Base-by-base conservation (phyloP, 2,329 filamentous ascomycete species). In the Aspergillus sp. region DNA sequence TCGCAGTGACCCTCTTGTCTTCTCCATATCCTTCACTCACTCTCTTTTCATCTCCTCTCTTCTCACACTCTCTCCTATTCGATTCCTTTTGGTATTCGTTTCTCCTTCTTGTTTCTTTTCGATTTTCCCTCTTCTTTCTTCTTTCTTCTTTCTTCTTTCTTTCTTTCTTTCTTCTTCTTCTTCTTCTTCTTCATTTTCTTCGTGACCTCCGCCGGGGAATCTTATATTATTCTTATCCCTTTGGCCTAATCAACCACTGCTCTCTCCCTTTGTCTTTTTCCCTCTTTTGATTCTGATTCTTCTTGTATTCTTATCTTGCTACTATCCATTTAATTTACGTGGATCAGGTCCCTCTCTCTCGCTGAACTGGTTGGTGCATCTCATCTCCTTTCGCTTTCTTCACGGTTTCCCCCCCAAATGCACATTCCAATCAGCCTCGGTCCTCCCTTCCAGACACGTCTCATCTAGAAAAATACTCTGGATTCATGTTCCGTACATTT, bases 341-440 rank as follows among this genome's bases (percentile, higher is more conserved):
- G n/a, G n/a, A 19, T 39, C 9, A 12, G 15, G n/a, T 22, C 19
- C 10, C 12, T 39, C 3, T 39, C 35, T 10, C 10, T 19, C 37
- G 19, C 15, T 39, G 15, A 15, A 12, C 19, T 19, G 15, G 19
- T 19, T 39, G 15, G 15, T 39, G n/a, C 17, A 12, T 22, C 37
- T 39, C 19, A 17, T 39, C 37, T 39, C 7, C 15, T 37, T 37
- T 27, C 30, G 43, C 42, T 35, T 27, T 46, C 41, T 56, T 53
- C 46, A 52, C 45, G 50, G 53, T 57, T 48, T 52, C 56, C 48
- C 51, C 52, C 53, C 50, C 50, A 52, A 43, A 56, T 60, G 53
- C 53, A 62, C 59, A 65, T 61, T 66, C 60, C 61, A 62, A 63
- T 65, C 62, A 55, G 63, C 57, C 49, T 50, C 47, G 52, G 49